Evolutionary conservation across 768 basidiomycete genomes (phyloP), one percentile per base, ranked within the genome.

Genomic region (Lactarius evosmus): DNA sequence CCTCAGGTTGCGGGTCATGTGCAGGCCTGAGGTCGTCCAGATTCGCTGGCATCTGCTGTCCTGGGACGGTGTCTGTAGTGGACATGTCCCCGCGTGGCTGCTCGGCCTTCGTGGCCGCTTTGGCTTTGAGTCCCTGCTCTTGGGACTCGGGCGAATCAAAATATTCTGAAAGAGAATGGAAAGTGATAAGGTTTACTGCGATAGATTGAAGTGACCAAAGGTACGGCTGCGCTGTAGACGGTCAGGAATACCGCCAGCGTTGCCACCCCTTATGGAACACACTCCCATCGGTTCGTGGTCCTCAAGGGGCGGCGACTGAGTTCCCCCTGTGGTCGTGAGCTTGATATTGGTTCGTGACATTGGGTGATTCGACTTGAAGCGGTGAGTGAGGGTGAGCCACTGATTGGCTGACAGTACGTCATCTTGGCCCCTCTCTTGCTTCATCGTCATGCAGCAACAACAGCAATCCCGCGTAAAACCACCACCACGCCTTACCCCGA

Each of bases 211-310:
- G 33, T 22, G 52, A 25, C 2, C n/a, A 40, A 7, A 64, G 19
- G 50, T 56, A 69, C 68, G 51, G 52, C 56, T 62, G 17, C 68
- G 68, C 54, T 69, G 68, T 41, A 58, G 59, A 33, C 61, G 56
- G 57, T 69, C 68, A 40, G 68, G 59, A 27, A 67, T 61, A 4
- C 68, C 68, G 17, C 58, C 58, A 16, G 29, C 66, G 33, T 59
- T 63, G 25, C 60, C 68, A 49, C 68, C 68, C 22, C 34, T 29
- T 32, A 69, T 64, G 14, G 68, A 69, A 34, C 36, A 64, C 25
- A 25, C 62, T 44, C 68, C 68, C 66, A 69, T 60, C 27, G 68
- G 68, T 14, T 54, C 41, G 12, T 51, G 40, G 32, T 69, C 68
- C 7, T 67, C 58, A 12, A 56, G 22, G 9, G 68, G 68, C 2